Conservation (phyloP, 768 basidiomycete genomes). For the Xerocomellus intermedius region DNA sequence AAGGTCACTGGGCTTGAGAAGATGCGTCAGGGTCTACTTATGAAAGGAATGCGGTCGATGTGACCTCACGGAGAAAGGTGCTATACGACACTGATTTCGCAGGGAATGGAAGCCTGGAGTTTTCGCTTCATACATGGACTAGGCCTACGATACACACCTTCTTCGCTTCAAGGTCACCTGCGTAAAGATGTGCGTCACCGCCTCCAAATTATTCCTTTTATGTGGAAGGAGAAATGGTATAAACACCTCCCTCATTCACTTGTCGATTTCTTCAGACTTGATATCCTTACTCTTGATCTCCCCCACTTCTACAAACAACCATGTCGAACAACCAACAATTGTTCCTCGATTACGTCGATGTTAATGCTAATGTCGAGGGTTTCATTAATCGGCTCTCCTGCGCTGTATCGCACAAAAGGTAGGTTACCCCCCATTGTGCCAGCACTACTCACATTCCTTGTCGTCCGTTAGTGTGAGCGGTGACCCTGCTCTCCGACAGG, state of each 20-base stretch:
- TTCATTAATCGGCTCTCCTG: not conserved
- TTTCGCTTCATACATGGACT: too few species aligned
- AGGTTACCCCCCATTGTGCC: too few species aligned
- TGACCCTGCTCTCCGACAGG: not conserved
- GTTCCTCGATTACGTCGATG: not conserved
- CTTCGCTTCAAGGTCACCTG: not conserved
- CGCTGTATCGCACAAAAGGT: not conserved
- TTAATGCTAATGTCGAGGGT: not conserved
- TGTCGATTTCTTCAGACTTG: not conserved
- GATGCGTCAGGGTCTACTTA: too few species aligned
- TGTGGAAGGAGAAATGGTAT: not conserved
- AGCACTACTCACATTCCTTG: not conserved
- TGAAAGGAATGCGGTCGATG: too few species aligned
- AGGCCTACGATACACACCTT: too few species aligned
- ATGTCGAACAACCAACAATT: not conserved
- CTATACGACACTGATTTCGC: too few species aligned
- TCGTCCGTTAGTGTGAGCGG: not conserved
- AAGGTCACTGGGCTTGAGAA: too few species aligned
- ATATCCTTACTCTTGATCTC: not conserved
- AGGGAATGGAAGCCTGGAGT: too few species aligned
- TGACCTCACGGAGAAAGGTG: too few species aligned
- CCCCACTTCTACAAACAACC: not conserved
- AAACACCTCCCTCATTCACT: not conserved
- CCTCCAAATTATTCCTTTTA: too few species aligned
- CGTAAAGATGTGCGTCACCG: not conserved